Conservation (phyloP, 2,329 filamentous ascomycete genomes). For the Fonsecaea erecta region DNA sequence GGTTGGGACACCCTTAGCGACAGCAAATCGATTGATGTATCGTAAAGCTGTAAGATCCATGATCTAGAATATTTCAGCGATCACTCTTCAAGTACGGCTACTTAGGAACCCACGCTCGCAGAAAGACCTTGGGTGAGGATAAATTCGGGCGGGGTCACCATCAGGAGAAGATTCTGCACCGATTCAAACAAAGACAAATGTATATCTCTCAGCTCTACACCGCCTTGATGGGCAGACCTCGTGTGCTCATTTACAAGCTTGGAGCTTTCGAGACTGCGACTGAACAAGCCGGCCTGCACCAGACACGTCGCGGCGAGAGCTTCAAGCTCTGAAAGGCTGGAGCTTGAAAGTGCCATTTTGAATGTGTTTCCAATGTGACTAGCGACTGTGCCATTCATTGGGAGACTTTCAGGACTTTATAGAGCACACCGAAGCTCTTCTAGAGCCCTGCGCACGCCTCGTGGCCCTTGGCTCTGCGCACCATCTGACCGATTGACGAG, state of each 20-base stretch:
- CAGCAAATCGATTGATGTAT: conserved; percentile 7
- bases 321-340: conserved; percentile 14
- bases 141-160: conserved; percentile 21
- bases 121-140: conserved; percentile 23
- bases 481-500: not conserved
- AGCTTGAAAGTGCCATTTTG: conserved; percentile 7
- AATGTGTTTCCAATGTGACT: not conserved
- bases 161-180: conserved; percentile 17
- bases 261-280: not conserved
- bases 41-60: conserved; percentile 4
- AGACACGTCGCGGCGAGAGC: conserved; percentile 19
- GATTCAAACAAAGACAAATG: conserved; percentile 16
- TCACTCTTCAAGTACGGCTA: not conserved
- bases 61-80: not conserved
- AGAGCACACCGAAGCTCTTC: not conserved
- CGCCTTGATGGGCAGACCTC: not conserved
- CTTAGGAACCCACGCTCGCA: conserved; percentile 12
- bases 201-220: conserved; percentile 7
- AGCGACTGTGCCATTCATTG: not conserved
- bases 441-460: too few relatives aligned
- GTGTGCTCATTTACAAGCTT: not conserved
- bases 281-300: conserved; percentile 21
- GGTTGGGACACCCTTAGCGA: not conserved
- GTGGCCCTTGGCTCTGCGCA: not conserved
- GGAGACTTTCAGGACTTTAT: not conserved